phyloP scores from a whole-genome alignment of 2,329 filamentous ascomycete species.

The Ophidiomyces ophidiicola region DNA sequence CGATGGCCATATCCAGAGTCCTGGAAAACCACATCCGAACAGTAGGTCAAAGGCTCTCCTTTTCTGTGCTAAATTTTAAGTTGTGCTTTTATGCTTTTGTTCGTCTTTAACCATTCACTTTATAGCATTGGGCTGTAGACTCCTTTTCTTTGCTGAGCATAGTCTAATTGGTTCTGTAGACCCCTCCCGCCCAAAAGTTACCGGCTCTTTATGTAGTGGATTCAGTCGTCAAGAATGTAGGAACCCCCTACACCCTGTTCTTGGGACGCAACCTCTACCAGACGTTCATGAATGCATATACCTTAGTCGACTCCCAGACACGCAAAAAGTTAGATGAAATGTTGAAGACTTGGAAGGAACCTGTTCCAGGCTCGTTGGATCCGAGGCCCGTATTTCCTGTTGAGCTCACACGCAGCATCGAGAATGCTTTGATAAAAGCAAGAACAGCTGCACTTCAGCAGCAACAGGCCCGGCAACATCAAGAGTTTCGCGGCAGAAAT shows the following conservation, averaged over 20 bases:
- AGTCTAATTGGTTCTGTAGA: slow-evolving; percentile 45
- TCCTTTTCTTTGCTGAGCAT: slow-evolving; percentile 7
- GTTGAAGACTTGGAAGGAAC: slow-evolving; percentile 95
- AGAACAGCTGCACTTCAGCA: slow-evolving; percentile 44
- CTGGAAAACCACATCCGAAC: slow-evolving; percentile 87
- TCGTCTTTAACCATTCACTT: neutral
- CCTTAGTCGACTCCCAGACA: slow-evolving; percentile 68
- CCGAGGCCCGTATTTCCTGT: slow-evolving; percentile 81
- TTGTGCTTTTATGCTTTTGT: slow-evolving; percentile 17
- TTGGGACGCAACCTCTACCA: slow-evolving; percentile 82
- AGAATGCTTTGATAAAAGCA: slow-evolving; percentile 84
- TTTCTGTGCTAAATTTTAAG: slow-evolving; percentile 1
- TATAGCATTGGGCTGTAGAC: slow-evolving; percentile 7
- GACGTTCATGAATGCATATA: slow-evolving; percentile 95
- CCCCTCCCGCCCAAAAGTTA: slow-evolving; percentile 74
- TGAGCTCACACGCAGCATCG: slow-evolving; percentile 79
- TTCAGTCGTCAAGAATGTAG: slow-evolving; percentile 97
- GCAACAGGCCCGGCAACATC: slow-evolving; percentile 41
- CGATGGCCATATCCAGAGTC: slow-evolving; percentile 79
- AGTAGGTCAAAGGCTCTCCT: slow-evolving; percentile 49
- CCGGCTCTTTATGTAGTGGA: slow-evolving; percentile 96
- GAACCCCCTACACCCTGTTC: slow-evolving; percentile 92
- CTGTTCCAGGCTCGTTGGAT: slow-evolving; percentile 85
- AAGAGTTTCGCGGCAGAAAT: slow-evolving; percentile 42
- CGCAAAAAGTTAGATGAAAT: slow-evolving; percentile 92